Evolutionary conservation across 2,329 filamentous ascomycete genomes (phyloP), one percentile per base, ranked within the genome.

Genomic region (Cercospora citrullina): DNA sequence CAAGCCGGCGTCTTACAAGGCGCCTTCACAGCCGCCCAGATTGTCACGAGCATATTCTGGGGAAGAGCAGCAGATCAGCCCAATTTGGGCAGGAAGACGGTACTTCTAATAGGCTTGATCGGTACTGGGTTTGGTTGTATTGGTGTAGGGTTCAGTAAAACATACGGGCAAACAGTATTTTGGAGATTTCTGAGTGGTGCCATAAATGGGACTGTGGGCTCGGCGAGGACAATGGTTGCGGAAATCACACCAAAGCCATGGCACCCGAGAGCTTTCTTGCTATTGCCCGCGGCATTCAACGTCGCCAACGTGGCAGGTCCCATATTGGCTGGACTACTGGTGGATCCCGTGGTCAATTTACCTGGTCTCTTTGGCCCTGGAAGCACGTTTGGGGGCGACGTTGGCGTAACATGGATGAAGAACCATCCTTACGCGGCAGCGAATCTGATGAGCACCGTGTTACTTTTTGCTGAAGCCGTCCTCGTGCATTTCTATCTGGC

Each of bases 351-450:
- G 8, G 80, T 80, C 39, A 86, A 81, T 6, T 83, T 89, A 66
- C 87, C 88, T 0, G 75, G 77, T 1, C 69, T 87, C 2, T 90
- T 91, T 74, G 87, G 87, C 1, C 82, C 84, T 3, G 84, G 82
- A 0, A 86, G 86, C 7, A 72, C 84, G 0, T 80, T 89, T 65
- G 85, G 85, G 4, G 85, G 85, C 0, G 76, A 81, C 57, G 75
- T 81, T 60, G 87, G 86, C 0, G 87, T 87, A 12, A 77, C 79
- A 68, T 90, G 88, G 88, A 85, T 91, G 81, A 79, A 80, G 42
- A 78, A 79, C 61, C 89, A 89, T 77, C 89, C 88, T 0, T 90
- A 87, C 78, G 87, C 87, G 1, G 78, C 90, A 36, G 87, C 89
- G 0, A 90, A 89, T 73, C 76, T 90, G 1, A 79, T 90, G 53